Evolutionary conservation across 2,329 filamentous ascomycete genomes (phyloP).

Genomic region (Sodiomyces alkalinus): DNA sequence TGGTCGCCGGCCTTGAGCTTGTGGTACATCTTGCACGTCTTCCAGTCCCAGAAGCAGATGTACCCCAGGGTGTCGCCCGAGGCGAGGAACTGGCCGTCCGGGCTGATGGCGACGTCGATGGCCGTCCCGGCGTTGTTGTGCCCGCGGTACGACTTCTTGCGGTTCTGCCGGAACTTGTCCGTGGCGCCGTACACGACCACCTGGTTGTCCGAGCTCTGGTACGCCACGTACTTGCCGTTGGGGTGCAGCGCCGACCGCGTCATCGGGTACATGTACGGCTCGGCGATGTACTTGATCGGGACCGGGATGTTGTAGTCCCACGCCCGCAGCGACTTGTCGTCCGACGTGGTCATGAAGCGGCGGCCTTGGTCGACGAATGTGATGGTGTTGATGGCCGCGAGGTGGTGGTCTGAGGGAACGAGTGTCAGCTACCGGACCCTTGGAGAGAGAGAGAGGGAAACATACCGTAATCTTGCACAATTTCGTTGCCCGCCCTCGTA

Average conservation of each 20-base stretch:
- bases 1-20: slow-evolving; percentile 79
- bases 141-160: slow-evolving; percentile 90
- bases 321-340: slow-evolving; percentile 88
- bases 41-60: slow-evolving; percentile 98
- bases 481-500: slow-evolving; percentile 56
- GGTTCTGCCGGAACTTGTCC: slow-evolving; percentile 92
- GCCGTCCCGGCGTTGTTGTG: slow-evolving; percentile 94
- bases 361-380: slow-evolving; percentile 90
- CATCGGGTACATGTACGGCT: slow-evolving; percentile 96
- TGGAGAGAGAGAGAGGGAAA: background rate
- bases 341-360: slow-evolving; percentile 93
- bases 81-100: slow-evolving; percentile 82
- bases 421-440: too few relatives aligned
- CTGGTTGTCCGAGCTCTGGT: slow-evolving; percentile 83
- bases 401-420: slow-evolving; percentile 67
- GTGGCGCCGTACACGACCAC: slow-evolving; percentile 90
- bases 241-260: slow-evolving; percentile 75
- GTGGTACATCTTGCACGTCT: slow-evolving; percentile 98
- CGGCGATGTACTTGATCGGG: slow-evolving; percentile 94
- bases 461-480: slow-evolving; percentile 72
- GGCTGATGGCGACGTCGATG: slow-evolving; percentile 75
- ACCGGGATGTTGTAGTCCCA: slow-evolving; percentile 99
- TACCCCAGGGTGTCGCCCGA: slow-evolving; percentile 79
- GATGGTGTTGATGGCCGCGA: slow-evolving; percentile 96
- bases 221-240: slow-evolving; percentile 83